Evolutionary conservation across 2,329 filamentous ascomycete genomes (phyloP).

Genomic region (Trichoderma lentiforme): DNA sequence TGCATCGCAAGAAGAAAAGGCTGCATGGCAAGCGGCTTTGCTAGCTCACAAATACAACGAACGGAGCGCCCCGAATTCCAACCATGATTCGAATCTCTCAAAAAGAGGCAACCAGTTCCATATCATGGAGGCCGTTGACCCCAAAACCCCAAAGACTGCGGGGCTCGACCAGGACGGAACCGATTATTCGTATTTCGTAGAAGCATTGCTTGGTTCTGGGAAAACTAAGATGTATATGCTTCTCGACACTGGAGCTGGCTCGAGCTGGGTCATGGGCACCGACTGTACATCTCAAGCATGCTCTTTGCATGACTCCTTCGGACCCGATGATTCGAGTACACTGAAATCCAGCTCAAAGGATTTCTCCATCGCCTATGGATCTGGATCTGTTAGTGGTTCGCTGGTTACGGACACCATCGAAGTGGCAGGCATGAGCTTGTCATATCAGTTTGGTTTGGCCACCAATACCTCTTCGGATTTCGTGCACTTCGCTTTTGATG

Average conservation of each 20-base stretch:
- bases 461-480: constrained; percentile 72
- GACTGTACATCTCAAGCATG: constrained; percentile 67
- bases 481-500: constrained; percentile 76
- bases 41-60: constrained; percentile 21
- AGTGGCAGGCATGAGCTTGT: constrained; percentile 62
- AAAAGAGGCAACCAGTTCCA: constrained; percentile 47
- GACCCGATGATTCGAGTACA: constrained; percentile 61
- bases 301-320: constrained; percentile 66
- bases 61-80: background rate
- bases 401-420: constrained; percentile 64
- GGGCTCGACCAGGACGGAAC: constrained; percentile 62
- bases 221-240: constrained; percentile 57
- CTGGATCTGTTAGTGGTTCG: constrained; percentile 67
- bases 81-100: constrained; percentile 20
- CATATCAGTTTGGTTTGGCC: constrained; percentile 70
- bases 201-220: constrained; percentile 54
- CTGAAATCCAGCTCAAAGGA: constrained; percentile 49
- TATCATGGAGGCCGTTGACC: constrained; percentile 44
- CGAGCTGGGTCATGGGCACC: constrained; percentile 80
- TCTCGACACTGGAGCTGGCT: constrained; percentile 64
- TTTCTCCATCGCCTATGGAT: constrained; percentile 73
- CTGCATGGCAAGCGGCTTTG: constrained; percentile 31
- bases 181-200: constrained; percentile 63
- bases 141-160: constrained; percentile 46
- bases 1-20: constrained; percentile 33